Evolutionary conservation across 106 monocot species (phyloP), one percentile per base, ranked within the genome.

Genomic region (Dendrobium huoshanense): DNA sequence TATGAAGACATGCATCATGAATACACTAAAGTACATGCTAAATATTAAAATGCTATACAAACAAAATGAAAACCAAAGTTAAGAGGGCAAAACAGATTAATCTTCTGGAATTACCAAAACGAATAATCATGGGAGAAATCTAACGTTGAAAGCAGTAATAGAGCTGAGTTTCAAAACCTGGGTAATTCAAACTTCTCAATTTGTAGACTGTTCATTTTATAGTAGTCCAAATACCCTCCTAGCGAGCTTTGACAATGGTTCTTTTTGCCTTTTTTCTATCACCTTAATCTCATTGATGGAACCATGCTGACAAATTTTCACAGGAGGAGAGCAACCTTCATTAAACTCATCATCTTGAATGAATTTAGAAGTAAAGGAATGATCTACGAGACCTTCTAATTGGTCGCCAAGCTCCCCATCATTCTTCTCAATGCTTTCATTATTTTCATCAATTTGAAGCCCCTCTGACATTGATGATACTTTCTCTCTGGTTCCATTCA

Each of bases 361-460:
- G 16, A 68, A 22, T 37, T 56, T 42, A 77, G 56, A 41, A 56
- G 80, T 75, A 41, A 81, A 4, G n/a, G 18, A 48, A 58, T 78
- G 70, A 80, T 83, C 75, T 9, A 80, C 67, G 75, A 82, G 72
- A n/a, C 81, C 84, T 59, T 24, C 64, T 37, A 70, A 70, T 29
- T 29, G 31, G 19, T 51, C 82, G 75, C 56, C 85, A 76, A 24
- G 10, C 25, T 33, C 70, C 25, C 80, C 80, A 22, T 81, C 79
- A 29, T 44, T 72, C 42, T 78, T 40, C n/a, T 51, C 11, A 17
- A 20, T 24, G 55, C 42, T 17, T 55, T 78, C 55, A 27, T 40
- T 58, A 18, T 82, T 82, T 77, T 80, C 67, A 20, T 77, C 64
- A 54, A 64, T 16, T 27, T 41, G 41, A 9, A 41, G 68, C 54